Conservation (phyloP, 176 grass and related monocot genomes). For the Zea mays region DNA sequence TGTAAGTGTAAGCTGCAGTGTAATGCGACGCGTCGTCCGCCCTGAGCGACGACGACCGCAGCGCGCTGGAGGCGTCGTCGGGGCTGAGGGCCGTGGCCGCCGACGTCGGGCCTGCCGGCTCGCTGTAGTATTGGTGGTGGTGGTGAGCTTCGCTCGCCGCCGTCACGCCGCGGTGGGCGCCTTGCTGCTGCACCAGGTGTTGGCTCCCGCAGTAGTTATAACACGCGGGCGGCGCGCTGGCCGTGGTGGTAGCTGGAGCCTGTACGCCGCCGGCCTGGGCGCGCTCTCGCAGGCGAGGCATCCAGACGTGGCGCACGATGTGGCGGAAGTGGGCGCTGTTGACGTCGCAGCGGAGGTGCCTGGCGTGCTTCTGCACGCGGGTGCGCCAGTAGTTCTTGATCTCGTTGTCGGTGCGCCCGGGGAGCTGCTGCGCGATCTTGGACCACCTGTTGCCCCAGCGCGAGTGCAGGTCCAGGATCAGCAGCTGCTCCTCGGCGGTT, state of each 20-base stretch:
- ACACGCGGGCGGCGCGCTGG: too few species aligned
- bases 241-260: too few species aligned
- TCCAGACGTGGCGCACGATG: conserved; percentile 69
- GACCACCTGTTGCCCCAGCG: conserved; percentile 98
- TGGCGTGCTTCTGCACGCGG: conserved; percentile 87
- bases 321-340: conserved; percentile 82
- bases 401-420: conserved; percentile 88
- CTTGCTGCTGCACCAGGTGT: too few species aligned
- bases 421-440: conserved; percentile 83
- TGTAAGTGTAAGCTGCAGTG: too few species aligned
- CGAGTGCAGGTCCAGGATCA: conserved; percentile 89
- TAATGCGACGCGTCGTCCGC: too few species aligned
- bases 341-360: conserved; percentile 78
- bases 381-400: conserved; percentile 99
- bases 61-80: conserved; percentile 42
- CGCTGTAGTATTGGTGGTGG: background rate
- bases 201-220: too few species aligned
- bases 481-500: conserved; percentile 80
- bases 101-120: conserved; percentile 18
- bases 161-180: too few species aligned
- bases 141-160: too few species aligned
- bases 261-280: conserved; percentile 28
- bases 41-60: background rate
- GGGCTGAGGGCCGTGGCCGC: conserved; percentile 44
- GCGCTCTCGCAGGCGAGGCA: conserved; percentile 81